Percentiles rank a stretch among this genome's conserved stretches.
phyloP scores from a whole-genome alignment of 1,284 basidiomycete genomes.

The Coniferiporia weirii region DNA sequence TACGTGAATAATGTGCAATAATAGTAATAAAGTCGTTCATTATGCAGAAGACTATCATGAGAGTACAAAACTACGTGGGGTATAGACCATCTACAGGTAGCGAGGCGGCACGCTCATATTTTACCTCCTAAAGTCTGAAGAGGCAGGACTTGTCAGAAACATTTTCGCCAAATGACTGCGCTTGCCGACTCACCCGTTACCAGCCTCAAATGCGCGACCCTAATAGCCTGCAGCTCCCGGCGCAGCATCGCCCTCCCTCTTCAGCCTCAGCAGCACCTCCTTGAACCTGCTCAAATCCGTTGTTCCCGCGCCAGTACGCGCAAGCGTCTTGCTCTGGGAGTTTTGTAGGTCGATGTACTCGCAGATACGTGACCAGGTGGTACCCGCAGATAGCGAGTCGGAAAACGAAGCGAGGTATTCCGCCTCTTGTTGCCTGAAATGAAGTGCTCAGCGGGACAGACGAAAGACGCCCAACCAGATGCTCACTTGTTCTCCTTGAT shows the following conservation, averaged over 20 bases:
- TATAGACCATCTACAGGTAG: too few relatives aligned
- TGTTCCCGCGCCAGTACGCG: slow-evolving; percentile 81
- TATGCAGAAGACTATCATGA: too few relatives aligned
- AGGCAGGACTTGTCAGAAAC: too few relatives aligned
- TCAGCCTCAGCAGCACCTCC: slow-evolving; percentile 82
- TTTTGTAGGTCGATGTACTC: slow-evolving; percentile 88
- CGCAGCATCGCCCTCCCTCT: slow-evolving; percentile 84
- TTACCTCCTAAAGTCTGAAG: too few relatives aligned
- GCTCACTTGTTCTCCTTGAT: slow-evolving; percentile 93
- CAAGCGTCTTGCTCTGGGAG: slow-evolving; percentile 94
- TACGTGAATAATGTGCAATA: too few relatives aligned
- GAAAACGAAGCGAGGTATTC: slow-evolving; percentile 72
- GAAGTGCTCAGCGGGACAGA: neutral
- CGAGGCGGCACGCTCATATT: too few relatives aligned
- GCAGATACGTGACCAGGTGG: slow-evolving; percentile 94
- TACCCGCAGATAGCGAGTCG: slow-evolving; percentile 81
- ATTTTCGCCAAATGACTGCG: too few relatives aligned
- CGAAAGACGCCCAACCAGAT: neutral
- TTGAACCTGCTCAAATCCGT: slow-evolving; percentile 89
- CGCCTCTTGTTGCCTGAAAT: slow-evolving; percentile 80
- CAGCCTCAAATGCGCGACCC: neutral
- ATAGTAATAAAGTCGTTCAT: too few relatives aligned
- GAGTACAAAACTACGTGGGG: too few relatives aligned
- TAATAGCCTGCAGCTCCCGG: slow-evolving; percentile 91
- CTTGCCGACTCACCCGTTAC: neutral